phyloP scores from a whole-genome alignment of 148 eudicot species.

The Vaccinium myrtillus region DNA sequence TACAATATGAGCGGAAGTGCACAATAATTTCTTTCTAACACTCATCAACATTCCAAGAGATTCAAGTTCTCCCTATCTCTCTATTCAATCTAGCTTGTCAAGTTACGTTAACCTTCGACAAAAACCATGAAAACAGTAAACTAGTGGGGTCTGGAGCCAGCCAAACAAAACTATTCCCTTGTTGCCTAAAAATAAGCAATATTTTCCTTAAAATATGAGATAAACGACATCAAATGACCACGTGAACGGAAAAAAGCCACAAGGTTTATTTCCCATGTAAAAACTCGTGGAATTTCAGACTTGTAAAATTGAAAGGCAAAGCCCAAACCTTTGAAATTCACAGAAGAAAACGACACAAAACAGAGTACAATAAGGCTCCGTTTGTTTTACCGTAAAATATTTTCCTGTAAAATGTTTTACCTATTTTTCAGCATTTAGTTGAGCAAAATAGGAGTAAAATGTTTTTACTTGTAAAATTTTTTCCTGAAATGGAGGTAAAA shows the following conservation, averaged over 20 bases:
- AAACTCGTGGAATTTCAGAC: background rate
- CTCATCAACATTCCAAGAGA: background rate
- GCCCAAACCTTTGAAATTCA: background rate
- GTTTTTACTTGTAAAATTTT: no score
- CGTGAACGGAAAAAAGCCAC: background rate
- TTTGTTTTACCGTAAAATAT: no score
- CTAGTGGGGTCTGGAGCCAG: background rate
- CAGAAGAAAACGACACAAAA: background rate
- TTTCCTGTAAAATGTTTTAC: no score
- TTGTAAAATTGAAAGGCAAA: no score
- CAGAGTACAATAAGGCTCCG: background rate
- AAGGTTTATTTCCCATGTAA: background rate
- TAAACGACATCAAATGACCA: background rate
- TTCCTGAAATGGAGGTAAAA: no score
- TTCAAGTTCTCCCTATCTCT: background rate
- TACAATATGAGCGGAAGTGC: background rate
- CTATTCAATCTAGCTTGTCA: background rate
- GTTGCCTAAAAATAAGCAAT: background rate
- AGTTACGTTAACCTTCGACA: background rate
- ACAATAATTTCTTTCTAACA: background rate
- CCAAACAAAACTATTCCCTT: background rate
- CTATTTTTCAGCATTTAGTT: no score
- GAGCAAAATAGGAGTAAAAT: no score
- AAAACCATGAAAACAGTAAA: background rate
- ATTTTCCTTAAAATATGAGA: background rate